Conservation (phyloP, 2,329 filamentous ascomycete genomes). For the Albophoma yamanashiensis region DNA sequence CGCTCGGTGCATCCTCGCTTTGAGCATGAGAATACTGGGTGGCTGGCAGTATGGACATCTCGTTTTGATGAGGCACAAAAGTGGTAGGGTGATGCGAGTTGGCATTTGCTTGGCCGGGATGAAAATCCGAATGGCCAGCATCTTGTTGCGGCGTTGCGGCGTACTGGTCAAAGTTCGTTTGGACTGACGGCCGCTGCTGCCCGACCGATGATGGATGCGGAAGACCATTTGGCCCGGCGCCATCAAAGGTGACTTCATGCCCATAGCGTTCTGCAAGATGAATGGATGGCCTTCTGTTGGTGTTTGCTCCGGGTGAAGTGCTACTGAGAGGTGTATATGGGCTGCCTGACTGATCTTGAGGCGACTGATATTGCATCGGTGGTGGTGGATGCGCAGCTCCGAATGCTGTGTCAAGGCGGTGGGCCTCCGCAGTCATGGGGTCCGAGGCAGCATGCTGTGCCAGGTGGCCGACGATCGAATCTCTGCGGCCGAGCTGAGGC, state of each 20-base stretch:
- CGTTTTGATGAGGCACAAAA: slow-evolving; percentile 51
- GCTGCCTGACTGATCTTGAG: slow-evolving; percentile 30
- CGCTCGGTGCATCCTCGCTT: slow-evolving; percentile 16
- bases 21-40: slow-evolving; percentile 37
- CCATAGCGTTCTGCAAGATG: slow-evolving; percentile 1
- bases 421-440: neutral
- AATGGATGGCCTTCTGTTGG: slow-evolving; percentile 6
- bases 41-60: slow-evolving; percentile 53
- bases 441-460: slow-evolving; percentile 26
- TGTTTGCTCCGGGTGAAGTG: slow-evolving; percentile 26
- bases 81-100: slow-evolving; percentile 31
- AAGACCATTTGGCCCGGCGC: slow-evolving; percentile 21
- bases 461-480: slow-evolving; percentile 31
- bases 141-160: slow-evolving; percentile 39
- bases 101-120: slow-evolving; percentile 26
- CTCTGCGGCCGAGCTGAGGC: slow-evolving; percentile 65
- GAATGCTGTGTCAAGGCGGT: neutral
- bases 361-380: slow-evolving; percentile 33
- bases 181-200: slow-evolving; percentile 33
- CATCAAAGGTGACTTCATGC: neutral
- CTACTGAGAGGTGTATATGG: slow-evolving; percentile 36
- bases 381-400: slow-evolving; percentile 23
- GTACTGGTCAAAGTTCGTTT: slow-evolving; percentile 37
- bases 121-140: slow-evolving; percentile 36
- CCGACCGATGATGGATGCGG: slow-evolving; percentile 11